These are phyloP conservation scores for Cylindrotheca closterium DNA, from an alignment of 108 stramenopile genomes.

Conservation along the genomic window DNA sequence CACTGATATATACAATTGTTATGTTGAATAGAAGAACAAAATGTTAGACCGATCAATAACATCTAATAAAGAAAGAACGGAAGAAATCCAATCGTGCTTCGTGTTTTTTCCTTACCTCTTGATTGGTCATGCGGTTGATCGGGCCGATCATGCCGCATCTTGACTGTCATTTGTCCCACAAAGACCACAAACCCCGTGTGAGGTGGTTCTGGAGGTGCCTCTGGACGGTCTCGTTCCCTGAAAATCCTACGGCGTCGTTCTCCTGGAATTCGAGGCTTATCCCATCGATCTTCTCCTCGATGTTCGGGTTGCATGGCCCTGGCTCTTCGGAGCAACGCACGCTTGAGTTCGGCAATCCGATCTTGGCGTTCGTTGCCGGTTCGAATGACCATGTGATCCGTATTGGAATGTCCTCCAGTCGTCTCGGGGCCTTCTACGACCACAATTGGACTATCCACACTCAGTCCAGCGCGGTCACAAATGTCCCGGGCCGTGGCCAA, in stretches of 20 bases:
- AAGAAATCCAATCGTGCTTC: too few species aligned
- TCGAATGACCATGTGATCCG: conserved; percentile 65
- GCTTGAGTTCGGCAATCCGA: conserved; percentile 74
- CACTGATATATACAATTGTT: conserved; percentile 27
- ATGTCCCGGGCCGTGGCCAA: conserved; percentile 41
- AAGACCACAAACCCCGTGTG: conserved; percentile 57
- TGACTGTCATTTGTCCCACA: conserved; percentile 82
- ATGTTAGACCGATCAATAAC: background rate
- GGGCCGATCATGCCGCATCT: conserved; percentile 83
- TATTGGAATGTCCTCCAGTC: conserved; percentile 82
- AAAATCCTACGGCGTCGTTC: conserved; percentile 74
- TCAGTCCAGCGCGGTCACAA: conserved; percentile 48
- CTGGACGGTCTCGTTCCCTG: conserved; percentile 57
- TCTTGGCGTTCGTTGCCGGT: conserved; percentile 52
- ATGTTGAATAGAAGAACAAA: background rate
- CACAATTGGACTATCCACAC: conserved; percentile 26
- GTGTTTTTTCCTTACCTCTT: too few species aligned
- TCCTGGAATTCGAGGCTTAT: conserved; percentile 67
- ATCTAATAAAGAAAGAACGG: too few species aligned
- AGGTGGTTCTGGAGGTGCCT: conserved; percentile 79
- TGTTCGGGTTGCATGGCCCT: conserved; percentile 54
- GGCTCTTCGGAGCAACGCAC: conserved; percentile 42
- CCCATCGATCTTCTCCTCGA: conserved; percentile 73
- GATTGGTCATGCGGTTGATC: conserved; percentile 69
- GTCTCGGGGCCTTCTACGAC: conserved; percentile 4